phyloP scores from a whole-genome alignment of 176 grass and related monocot species.

The Avena sativa region DNA sequence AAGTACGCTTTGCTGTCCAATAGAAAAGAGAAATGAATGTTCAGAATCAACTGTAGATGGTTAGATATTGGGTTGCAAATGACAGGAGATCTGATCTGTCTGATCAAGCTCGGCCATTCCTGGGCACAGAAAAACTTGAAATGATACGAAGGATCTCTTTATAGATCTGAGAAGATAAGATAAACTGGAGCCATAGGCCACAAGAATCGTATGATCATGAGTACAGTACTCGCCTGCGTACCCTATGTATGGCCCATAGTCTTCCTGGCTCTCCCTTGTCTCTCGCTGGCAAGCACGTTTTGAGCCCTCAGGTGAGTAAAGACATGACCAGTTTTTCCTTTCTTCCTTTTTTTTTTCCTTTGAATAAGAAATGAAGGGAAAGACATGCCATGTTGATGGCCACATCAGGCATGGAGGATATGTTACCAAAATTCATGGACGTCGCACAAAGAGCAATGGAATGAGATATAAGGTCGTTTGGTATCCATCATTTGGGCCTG shows the following conservation, averaged over 20 bases:
- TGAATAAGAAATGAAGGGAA: background rate
- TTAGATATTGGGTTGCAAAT: background rate
- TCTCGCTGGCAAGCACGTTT: slow-evolving; percentile 51
- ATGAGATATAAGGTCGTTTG: background rate
- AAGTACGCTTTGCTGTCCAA: slow-evolving; percentile 20
- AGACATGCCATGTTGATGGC: background rate
- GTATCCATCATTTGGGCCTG: too few relatives aligned
- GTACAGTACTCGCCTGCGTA: background rate
- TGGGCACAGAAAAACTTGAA: slow-evolving; percentile 33
- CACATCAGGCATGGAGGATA: slow-evolving; percentile 1
- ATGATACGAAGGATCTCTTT: slow-evolving; percentile 31
- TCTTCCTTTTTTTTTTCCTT: background rate
- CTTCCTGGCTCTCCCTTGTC: slow-evolving; percentile 33
- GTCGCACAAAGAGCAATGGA: background rate
- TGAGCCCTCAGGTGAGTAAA: slow-evolving; percentile 38
- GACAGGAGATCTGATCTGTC: background rate
- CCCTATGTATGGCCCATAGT: slow-evolving; percentile 37
- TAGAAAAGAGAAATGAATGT: background rate
- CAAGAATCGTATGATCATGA: slow-evolving; percentile 44
- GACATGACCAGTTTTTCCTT: background rate
- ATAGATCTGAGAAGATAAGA: slow-evolving; percentile 40
- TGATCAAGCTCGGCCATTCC: slow-evolving; percentile 11
- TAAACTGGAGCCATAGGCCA: slow-evolving; percentile 38
- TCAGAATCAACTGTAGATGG: background rate
- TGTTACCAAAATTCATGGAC: background rate